Evolutionary conservation across 495 filamentous ascomycete species (phyloP), one percentile per base, ranked within the genome.

Genomic region (Penicillium daleae): DNA sequence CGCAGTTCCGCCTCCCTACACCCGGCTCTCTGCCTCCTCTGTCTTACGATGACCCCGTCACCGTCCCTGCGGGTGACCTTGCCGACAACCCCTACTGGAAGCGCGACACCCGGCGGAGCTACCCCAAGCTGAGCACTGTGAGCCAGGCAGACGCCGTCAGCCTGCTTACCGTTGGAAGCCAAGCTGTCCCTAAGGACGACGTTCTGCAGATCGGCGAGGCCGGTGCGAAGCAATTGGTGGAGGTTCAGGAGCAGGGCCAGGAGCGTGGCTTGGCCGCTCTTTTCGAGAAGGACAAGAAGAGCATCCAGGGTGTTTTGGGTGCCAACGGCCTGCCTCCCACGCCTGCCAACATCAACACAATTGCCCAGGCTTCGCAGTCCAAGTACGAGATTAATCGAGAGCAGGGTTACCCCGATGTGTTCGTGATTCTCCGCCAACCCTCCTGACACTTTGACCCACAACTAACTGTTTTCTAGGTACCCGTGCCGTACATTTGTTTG

Each of bases 31-130:
- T 89, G 71, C 88, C 92, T 67, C 93, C 96, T 27, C 71, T 84
- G 24, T 73, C 75, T 29, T 99, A 97, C 78, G 87, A 91, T 74
- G 96, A 98, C 71, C 93, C 93, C 17, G 91, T 96, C 52, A 97
- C 94, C 13, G 35, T 90, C 0, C 95, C 96, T n/a, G 91, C 95
- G 3, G 93, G 87, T 58, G 95, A 99, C 76, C 87, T 99, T 64
- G 95, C 95, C 67, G 95, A 96, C 71, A 99, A 99, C 77, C 86
- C 95, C 40, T 99, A 99, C 86, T 99, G 92, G 91, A 96, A 96
- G 80, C 92, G 95, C 59, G 95, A 99, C 68, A 76, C 81, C 56
- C 90, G 95, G 52, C 87, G 96, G 69, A 85, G 82, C 70, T 99
- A 98, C 80, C 90, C 96, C n/a, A 83, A 82, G 59, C 82, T 90